A percentile compares a stretch with the other conserved stretches of the same genome.
These are phyloP conservation scores for Xerocomellus amylosporus DNA, from an alignment of 768 basidiomycete genomes.

Conservation along the genomic window DNA sequence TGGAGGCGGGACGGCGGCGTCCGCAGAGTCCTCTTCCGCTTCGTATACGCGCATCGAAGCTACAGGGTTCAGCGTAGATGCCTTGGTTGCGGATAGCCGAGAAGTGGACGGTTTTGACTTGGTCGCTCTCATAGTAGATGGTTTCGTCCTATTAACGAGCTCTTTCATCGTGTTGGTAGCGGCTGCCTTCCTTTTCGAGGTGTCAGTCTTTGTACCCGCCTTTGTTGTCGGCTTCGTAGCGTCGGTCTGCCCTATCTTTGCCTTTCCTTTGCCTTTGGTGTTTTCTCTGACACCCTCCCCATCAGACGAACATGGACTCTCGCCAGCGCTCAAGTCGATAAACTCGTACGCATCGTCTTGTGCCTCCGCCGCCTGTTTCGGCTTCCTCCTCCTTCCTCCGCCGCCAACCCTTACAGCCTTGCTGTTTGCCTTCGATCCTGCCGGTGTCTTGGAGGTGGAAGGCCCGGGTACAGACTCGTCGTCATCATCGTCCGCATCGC, in stretches of 20 bases:
- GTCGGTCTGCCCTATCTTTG: background rate
- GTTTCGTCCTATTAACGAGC: conserved; percentile 8
- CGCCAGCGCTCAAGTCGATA: conserved; percentile 25
- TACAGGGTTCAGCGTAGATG: background rate
- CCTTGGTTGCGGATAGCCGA: background rate
- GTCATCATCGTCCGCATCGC: background rate
- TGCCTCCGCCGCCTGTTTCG: conserved; percentile 22
- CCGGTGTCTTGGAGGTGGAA: conserved; percentile 1
- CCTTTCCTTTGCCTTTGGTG: conserved; percentile 12
- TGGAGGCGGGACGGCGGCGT: background rate
- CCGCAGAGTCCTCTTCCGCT: conserved; percentile 11
- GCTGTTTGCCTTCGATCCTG: conserved; percentile 4
- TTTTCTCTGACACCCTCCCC: background rate
- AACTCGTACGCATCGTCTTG: conserved; percentile 29
- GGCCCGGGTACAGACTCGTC: conserved; percentile 1
- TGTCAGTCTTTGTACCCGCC: background rate
- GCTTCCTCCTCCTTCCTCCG: conserved; percentile 14
- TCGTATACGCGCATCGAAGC: conserved; percentile 2
- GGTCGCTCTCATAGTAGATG: background rate
- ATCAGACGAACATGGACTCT: conserved; percentile 21
- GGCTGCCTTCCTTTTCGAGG: background rate
- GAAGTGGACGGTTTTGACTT: conserved; percentile 4
- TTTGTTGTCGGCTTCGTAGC: background rate
- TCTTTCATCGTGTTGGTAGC: conserved; percentile 11
- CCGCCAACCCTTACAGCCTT: conserved; percentile 5